A percentile compares a stretch with the other conserved stretches of the same genome.
Evolutionary conservation across 169 alveolate genomes (phyloP).

Genomic region (Toxoplasma gondii): DNA sequence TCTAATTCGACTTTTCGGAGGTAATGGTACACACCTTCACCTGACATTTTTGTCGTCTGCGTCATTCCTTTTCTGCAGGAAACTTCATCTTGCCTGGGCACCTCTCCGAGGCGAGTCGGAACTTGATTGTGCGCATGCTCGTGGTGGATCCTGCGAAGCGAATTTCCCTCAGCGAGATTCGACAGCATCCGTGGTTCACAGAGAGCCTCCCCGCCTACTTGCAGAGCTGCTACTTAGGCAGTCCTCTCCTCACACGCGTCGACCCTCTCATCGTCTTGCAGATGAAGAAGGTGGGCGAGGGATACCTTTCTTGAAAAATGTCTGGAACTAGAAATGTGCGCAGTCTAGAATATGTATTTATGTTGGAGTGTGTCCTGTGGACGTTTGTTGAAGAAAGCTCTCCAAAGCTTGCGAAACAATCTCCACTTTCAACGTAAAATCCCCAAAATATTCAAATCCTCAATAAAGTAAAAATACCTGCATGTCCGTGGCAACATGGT

Average conservation of each 20-base stretch:
- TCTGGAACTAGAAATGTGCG: neutral
- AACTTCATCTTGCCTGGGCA: conserved; percentile 89
- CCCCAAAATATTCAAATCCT: too few relatives aligned
- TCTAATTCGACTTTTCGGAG: neutral
- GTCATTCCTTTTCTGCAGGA: conserved; percentile 44
- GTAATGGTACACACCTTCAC: neutral
- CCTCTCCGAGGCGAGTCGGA: conserved; percentile 73
- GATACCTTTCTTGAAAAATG: neutral
- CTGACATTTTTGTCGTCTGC: neutral
- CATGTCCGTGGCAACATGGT: too few relatives aligned
- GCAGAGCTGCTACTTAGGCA: conserved; percentile 6
- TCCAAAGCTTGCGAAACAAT: too few relatives aligned
- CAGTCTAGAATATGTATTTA: too few relatives aligned
- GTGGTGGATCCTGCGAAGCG: conserved; percentile 80
- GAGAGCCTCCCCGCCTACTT: conserved; percentile 62
- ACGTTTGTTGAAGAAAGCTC: too few relatives aligned
- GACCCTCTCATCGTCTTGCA: conserved; percentile 56
- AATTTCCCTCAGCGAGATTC: conserved; percentile 73
- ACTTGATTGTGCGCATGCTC: conserved; percentile 73
- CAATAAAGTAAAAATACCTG: too few relatives aligned
- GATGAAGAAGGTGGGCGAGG: conserved; percentile 56
- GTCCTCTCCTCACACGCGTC: conserved; percentile 31
- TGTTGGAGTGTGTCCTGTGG: too few relatives aligned
- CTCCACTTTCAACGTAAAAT: too few relatives aligned
- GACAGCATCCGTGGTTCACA: conserved; percentile 71